Percentiles rank a stretch among this genome's conserved stretches.
Evolutionary conservation across 805 yeast species (phyloP).

Genomic region (Wickerhamomyces canadensis): DNA sequence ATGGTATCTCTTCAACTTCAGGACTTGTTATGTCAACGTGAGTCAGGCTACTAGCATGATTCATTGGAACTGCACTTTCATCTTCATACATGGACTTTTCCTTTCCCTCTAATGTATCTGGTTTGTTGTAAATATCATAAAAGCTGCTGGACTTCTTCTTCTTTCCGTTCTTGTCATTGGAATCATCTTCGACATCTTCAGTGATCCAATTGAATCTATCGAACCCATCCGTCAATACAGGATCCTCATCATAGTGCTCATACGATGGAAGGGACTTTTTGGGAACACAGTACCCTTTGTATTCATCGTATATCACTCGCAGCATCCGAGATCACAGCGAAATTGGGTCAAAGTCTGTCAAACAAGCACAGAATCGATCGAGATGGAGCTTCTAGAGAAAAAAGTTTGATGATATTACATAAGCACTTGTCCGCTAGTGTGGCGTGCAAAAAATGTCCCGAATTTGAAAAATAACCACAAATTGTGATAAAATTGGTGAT

Average conservation of each 20-base stretch:
- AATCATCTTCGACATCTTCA: constrained; percentile 2
- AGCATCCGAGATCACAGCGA: constrained; percentile 5
- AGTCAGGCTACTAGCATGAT: constrained; percentile 1
- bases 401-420: no score
- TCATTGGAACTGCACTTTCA: constrained; percentile 11
- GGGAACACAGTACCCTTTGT: constrained; percentile 21
- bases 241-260: not conserved
- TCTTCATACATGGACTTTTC: constrained; percentile 7
- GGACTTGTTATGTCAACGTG: no score
- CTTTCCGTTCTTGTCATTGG: constrained; percentile 5
- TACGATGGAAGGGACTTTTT: constrained; percentile 3
- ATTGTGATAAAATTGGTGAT: no score
- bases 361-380: no score
- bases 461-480: no score
- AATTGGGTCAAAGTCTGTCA: no score
- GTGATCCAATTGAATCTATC: constrained; percentile 35
- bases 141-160: constrained; percentile 7
- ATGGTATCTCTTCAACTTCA: no score
- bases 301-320: constrained; percentile 13
- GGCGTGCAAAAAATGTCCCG: no score
- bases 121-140: not conserved
- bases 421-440: no score
- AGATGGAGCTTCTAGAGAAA: no score
- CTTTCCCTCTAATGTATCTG: constrained; percentile 6
- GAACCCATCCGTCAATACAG: constrained; percentile 32